A percentile compares a stretch with the other conserved stretches of the same genome.
phyloP scores from a whole-genome alignment of 768 basidiomycete species.

The Lactarius evosmus region DNA sequence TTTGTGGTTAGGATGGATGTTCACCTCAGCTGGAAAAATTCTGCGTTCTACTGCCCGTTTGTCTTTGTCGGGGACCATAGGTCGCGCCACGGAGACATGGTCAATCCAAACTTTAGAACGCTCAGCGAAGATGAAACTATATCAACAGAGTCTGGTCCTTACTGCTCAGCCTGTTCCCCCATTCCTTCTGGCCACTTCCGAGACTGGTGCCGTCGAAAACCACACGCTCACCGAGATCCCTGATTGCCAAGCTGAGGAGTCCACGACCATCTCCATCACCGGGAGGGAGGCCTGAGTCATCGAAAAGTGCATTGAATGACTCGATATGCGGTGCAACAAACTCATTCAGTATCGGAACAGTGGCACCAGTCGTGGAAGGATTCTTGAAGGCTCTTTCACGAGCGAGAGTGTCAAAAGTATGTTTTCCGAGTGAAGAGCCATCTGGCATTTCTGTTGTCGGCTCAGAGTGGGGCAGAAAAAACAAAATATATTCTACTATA shows the following conservation, averaged over 20 bases:
- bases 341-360: conserved; percentile 82
- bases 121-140: conserved; percentile 21
- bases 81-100: conserved; percentile 74
- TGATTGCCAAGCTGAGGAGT: conserved; percentile 68
- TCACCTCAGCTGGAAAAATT: conserved; percentile 87
- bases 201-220: conserved; percentile 79
- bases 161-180: conserved; percentile 88
- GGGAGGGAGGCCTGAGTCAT: conserved; percentile 77
- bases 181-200: conserved; percentile 51
- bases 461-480: background rate
- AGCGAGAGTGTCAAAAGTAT: conserved; percentile 76
- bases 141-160: conserved; percentile 37
- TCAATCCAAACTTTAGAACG: conserved; percentile 79
- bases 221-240: conserved; percentile 88
- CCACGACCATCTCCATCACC: conserved; percentile 79
- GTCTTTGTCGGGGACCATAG: conserved; percentile 85
- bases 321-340: conserved; percentile 93
- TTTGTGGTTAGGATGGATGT: conserved; percentile 17
- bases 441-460: conserved; percentile 48
- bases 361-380: conserved; percentile 65
- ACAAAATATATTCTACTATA: too few species aligned
- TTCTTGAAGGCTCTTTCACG: conserved; percentile 76
- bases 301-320: conserved; percentile 95
- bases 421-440: conserved; percentile 41
- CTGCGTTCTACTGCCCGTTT: conserved; percentile 67